Conservation (phyloP, 192 early-diverging fungal species). For the Gryganskiella cystojenkinii region DNA sequence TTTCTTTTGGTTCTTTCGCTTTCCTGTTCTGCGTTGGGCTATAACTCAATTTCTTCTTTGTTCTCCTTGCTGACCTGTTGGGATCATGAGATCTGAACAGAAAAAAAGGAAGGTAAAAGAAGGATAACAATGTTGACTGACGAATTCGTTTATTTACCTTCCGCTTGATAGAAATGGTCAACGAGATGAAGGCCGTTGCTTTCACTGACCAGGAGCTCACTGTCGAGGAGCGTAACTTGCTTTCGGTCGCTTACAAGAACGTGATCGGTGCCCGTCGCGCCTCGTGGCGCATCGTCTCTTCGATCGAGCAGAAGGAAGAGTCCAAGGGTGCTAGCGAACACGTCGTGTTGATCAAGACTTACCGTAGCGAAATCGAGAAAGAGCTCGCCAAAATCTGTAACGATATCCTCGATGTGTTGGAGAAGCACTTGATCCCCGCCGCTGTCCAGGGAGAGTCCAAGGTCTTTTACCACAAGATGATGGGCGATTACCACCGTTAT, state of each 20-base stretch:
- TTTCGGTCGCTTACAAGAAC: conserved; percentile 99
- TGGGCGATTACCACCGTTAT: conserved; percentile 99
- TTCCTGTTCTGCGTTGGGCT: neutral
- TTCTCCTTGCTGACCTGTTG: too few relatives aligned
- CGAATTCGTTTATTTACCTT: neutral
- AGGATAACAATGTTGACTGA: conserved; percentile 56
- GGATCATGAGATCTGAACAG: too few relatives aligned
- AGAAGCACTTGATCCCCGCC: conserved; percentile 87
- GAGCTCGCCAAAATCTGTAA: conserved; percentile 95
- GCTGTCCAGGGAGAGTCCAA: conserved; percentile 96
- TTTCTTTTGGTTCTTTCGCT: conserved; percentile 12
- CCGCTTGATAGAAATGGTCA: conserved; percentile 72
- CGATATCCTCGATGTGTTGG: conserved; percentile 92
- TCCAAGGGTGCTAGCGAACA: conserved; percentile 88
- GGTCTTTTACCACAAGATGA: conserved; percentile 99
- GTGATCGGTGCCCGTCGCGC: conserved; percentile 98
- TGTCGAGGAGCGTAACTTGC: conserved; percentile 97
- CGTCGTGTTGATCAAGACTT: conserved; percentile 91
- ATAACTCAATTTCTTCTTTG: too few relatives aligned
- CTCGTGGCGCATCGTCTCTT: conserved; percentile 98
- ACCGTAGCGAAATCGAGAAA: conserved; percentile 92
- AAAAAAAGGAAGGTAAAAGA: too few relatives aligned
- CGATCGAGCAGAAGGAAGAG: conserved; percentile 98
- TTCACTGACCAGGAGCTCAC: conserved; percentile 81
- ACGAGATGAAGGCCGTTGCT: conserved; percentile 75